Percentiles rank a stretch among this genome's conserved stretches.
Evolutionary conservation across 2,329 filamentous ascomycete species (phyloP).

Genomic region (Claviceps sp.): DNA sequence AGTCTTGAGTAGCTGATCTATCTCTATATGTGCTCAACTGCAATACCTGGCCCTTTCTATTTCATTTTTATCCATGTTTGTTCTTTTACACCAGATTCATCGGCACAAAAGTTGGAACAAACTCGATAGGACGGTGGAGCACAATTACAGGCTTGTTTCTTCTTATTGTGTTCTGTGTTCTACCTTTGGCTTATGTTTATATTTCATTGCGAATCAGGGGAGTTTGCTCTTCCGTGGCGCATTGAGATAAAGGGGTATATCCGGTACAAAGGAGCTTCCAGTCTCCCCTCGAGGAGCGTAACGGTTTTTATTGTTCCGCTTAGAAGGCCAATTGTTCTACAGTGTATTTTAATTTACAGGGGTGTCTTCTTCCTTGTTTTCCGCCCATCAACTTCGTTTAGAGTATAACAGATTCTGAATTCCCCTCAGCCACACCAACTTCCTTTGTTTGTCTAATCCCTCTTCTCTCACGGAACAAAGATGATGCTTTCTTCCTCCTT

Average conservation of each 20-base stretch:
- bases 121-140: not conserved
- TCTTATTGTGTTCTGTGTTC: not conserved
- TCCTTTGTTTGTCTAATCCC: not conserved
- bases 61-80: not conserved
- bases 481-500: slow-evolving; percentile 6
- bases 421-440: not conserved
- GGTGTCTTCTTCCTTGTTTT: not conserved
- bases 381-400: slow-evolving; percentile 1
- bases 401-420: not conserved
- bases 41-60: not conserved
- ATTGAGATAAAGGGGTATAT: too few relatives aligned
- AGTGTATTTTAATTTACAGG: slow-evolving; percentile 26
- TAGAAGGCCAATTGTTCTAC: slow-evolving; percentile 19
- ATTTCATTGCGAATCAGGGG: not conserved
- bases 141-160: not conserved
- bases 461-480: not conserved
- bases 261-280: too few relatives aligned
- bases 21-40: too few relatives aligned
- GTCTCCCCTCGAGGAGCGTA: too few relatives aligned
- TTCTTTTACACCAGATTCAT: not conserved
- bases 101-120: too few relatives aligned
- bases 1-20: slow-evolving; percentile 2
- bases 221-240: not conserved
- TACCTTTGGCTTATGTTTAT: not conserved
- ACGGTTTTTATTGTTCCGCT: not conserved